Evolutionary conservation across 495 filamentous ascomycete genomes (phyloP).

Genomic region (Penicillium pulvis): DNA sequence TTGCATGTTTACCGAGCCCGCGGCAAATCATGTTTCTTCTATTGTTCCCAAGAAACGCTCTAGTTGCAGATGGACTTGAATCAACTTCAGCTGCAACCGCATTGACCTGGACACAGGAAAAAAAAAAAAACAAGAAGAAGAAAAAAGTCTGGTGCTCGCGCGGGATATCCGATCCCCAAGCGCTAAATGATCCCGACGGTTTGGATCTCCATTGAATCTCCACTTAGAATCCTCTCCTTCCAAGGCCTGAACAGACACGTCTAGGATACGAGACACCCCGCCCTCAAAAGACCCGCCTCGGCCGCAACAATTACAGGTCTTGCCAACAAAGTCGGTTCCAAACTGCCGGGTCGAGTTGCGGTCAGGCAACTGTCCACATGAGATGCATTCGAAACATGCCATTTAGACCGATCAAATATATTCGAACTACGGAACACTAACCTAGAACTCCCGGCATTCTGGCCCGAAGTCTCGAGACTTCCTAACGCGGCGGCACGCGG

Average conservation of each 20-base stretch:
- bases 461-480: slow-evolving; percentile 24
- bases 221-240: background rate
- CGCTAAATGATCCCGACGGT: background rate
- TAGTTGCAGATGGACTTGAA: background rate
- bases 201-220: background rate
- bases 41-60: background rate
- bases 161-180: background rate
- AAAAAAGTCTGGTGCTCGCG: no score
- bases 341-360: slow-evolving; percentile 1
- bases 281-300: background rate
- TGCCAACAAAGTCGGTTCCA: slow-evolving; percentile 4
- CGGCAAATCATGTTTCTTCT: no score
- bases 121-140: no score
- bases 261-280: background rate
- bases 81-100: background rate
- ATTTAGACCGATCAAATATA: background rate
- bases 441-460: slow-evolving; percentile 35
- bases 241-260: background rate
- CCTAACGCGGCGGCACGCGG: slow-evolving; percentile 36
- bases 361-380: slow-evolving; percentile 6
- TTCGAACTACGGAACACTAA: slow-evolving; percentile 20
- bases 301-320: slow-evolving; percentile 6
- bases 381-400: background rate
- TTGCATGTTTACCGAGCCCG: background rate
- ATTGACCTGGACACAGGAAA: no score